Base-by-base conservation (phyloP, 2,329 filamentous ascomycete species). In the Botrytis galanthina region DNA sequence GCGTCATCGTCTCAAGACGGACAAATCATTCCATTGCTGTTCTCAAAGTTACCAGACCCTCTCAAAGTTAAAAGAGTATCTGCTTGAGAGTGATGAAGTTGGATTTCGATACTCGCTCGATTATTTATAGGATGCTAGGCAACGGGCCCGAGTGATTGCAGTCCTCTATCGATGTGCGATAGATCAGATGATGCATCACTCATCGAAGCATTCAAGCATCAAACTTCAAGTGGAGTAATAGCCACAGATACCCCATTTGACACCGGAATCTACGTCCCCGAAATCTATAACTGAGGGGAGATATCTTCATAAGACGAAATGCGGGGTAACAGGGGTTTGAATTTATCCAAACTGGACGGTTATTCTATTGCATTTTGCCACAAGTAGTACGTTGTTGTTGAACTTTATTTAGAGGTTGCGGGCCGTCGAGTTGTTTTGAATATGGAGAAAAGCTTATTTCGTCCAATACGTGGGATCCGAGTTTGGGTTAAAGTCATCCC, bases 321-420 rank as follows among this genome's bases (percentile, higher is more conserved):
- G 70, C 70, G 70, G 70, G 70, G 70, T 72, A 66, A 64, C 54
- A 46, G 59, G 69, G 59, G 4, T 22, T 63, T 16, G 44, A 72
- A 20, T 66, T 72, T n/a, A 66, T 42, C 70, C 70, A 26, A 48
- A 26, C 42, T 32, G 12, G 42, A 37, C 67, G 35, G 51, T 54
- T 44, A 22, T n/a, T 57, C 22, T 51, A 44, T 59, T 51, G 22
- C 12, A 37, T 37, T 62, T 51, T 51, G 26, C 42, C 69, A 61
- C 37, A 22, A 70, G 22, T 42, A 57, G 16, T 6, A 71, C n/a
- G 26, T 35, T 22, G 35, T 59, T 26, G 3, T 68, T 26, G 48
- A 44, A 42, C 46, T 44, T 46, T 22, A 68, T 60, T 54, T 59
- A 67, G 26, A 42, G 29, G 18, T 69, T 48, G 54, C 39, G 42